Evolutionary conservation across 164 flowering plant genomes (phyloP).

Genomic region (Nymphaea thermarum): DNA sequence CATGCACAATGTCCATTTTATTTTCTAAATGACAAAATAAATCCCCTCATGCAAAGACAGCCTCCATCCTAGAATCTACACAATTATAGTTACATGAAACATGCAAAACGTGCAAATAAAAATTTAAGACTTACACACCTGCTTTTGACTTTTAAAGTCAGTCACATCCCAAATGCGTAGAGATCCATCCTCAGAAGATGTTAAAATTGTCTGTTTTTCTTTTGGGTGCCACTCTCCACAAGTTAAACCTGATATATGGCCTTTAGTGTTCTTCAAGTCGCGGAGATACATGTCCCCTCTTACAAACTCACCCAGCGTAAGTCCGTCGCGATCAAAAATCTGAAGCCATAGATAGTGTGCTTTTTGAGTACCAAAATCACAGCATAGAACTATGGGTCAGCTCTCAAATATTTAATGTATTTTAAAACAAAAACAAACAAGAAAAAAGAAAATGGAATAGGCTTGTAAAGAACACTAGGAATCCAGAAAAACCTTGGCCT

Average conservation of each 20-base stretch:
- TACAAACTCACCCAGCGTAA: conserved; percentile 84
- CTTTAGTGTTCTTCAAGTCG: conserved; percentile 93
- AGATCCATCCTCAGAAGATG: conserved; percentile 97
- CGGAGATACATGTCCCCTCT: conserved; percentile 99
- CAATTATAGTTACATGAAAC: no score
- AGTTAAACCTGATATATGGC: conserved; percentile 91
- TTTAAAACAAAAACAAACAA: no score
- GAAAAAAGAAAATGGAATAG: not conserved
- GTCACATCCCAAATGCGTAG: conserved; percentile 98
- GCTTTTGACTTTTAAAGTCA: conserved; percentile 89
- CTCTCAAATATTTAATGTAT: no score
- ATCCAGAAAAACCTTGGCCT: conserved; percentile 63
- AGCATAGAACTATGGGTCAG: no score
- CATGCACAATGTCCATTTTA: no score
- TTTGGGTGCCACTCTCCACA: conserved; percentile 97
- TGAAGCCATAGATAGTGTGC: conserved; percentile 9
- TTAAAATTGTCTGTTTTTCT: conserved; percentile 77
- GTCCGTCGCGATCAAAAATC: conserved; percentile 98
- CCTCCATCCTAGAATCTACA: no score
- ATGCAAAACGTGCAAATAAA: not conserved
- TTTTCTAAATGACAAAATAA: no score
- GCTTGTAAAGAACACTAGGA: not conserved
- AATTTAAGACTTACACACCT: conserved; percentile 27
- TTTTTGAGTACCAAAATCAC: no score
- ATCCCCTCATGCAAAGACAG: no score